These are phyloP conservation scores for Magnolia sinica DNA, from an alignment of 164 flowering plant species.

Conservation along the genomic window DNA sequence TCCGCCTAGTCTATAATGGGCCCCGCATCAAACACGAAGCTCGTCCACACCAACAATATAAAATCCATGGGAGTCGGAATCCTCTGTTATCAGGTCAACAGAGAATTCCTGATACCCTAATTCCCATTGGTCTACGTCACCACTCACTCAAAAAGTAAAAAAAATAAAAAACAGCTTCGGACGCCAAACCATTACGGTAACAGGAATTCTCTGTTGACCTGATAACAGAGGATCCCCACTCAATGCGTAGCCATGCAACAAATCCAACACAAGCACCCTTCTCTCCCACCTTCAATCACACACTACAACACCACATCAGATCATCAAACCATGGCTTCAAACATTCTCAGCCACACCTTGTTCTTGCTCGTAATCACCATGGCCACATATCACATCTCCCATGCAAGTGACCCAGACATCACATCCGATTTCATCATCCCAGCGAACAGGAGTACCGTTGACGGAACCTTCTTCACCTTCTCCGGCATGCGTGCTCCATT, in stretches of 20 bases:
- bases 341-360: not conserved
- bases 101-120: too few species aligned
- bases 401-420: conserved; percentile 26
- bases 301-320: not conserved
- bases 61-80: too few species aligned
- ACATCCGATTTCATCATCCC: conserved; percentile 21
- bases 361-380: conserved; percentile 11
- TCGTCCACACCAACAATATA: not conserved
- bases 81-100: too few species aligned
- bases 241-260: not conserved
- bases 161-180: too few species aligned
- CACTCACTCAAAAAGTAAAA: too few species aligned
- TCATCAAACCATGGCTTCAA: not conserved
- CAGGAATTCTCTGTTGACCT: too few species aligned
- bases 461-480: conserved; percentile 28
- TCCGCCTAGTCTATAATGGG: not conserved
- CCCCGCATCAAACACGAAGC: not conserved
- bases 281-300: not conserved
- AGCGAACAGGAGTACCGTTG: not conserved
- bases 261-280: not conserved
- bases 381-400: conserved; percentile 1
- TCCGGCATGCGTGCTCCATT: conserved; percentile 14
- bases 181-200: too few species aligned
- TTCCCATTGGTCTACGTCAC: too few species aligned
- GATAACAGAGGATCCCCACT: too few species aligned